These are phyloP conservation scores for Auriscalpium orientale DNA, from an alignment of 768 basidiomycete genomes.

Conservation along the genomic window DNA sequence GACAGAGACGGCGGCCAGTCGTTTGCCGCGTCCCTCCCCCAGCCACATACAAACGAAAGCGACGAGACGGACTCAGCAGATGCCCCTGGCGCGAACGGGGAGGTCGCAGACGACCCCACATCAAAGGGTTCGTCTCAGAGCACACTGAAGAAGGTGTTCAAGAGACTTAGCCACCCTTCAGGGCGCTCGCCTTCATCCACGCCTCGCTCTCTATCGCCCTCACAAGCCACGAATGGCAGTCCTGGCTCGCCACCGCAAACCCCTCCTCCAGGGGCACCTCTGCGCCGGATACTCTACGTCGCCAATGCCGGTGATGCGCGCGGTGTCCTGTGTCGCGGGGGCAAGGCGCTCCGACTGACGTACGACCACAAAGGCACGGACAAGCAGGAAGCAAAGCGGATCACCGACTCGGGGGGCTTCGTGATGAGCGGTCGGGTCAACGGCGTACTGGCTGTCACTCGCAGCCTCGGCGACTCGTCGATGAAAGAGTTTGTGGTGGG, in stretches of 20 bases:
- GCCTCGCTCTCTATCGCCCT: conserved; percentile 11
- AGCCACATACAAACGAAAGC: too few species aligned
- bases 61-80: conserved; percentile 2
- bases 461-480: conserved; percentile 91
- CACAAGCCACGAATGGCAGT: conserved; percentile 8
- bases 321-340: conserved; percentile 85
- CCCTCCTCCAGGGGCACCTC: conserved; percentile 20
- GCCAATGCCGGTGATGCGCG: conserved; percentile 97
- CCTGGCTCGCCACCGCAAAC: conserved; percentile 11
- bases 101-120: not conserved
- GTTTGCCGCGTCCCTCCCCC: conserved; percentile 32
- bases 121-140: conserved; percentile 6
- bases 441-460: conserved; percentile 92
- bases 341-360: conserved; percentile 86
- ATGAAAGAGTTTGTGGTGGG: conserved; percentile 99
- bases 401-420: conserved; percentile 96
- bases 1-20: conserved; percentile 68
- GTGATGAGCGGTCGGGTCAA: conserved; percentile 99
- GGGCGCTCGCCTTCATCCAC: conserved; percentile 3
- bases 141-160: conserved; percentile 6
- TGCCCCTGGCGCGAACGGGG: not conserved
- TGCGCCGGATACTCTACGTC: conserved; percentile 80
- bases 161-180: conserved; percentile 11
- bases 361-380: conserved; percentile 99
- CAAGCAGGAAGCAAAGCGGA: conserved; percentile 94